Evolutionary conservation across 257 asterid genomes (phyloP).

Genomic region (Handroanthus guayacan): DNA sequence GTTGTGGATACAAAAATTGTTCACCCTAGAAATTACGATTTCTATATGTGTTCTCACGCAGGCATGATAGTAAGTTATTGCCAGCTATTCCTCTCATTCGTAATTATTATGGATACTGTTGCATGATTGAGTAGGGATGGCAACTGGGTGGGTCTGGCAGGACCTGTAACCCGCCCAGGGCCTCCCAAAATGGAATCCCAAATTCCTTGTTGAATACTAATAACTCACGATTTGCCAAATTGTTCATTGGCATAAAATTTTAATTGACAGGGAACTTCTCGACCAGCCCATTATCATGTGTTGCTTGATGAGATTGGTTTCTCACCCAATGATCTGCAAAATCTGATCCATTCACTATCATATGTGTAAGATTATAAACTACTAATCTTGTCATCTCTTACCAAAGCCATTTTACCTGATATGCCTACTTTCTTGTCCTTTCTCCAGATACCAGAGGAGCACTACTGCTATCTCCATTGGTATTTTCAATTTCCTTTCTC

Average conservation of each 20-base stretch:
- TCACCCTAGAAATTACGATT: slow-evolving; percentile 85
- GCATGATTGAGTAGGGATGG: no score
- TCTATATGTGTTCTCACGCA: slow-evolving; percentile 89
- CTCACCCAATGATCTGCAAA: slow-evolving; percentile 86
- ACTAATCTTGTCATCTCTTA: slow-evolving; percentile 12
- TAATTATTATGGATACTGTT: no score
- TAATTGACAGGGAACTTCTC: slow-evolving; percentile 79
- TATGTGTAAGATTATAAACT: slow-evolving; percentile 72
- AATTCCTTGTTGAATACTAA: not conserved
- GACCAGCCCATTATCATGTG: slow-evolving; percentile 92
- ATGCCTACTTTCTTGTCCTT: not conserved
- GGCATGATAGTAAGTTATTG: slow-evolving; percentile 74
- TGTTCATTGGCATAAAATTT: slow-evolving; percentile 1
- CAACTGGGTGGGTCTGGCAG: no score
- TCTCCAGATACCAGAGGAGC: slow-evolving; percentile 84
- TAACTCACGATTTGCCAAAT: not conserved
- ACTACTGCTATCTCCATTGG: slow-evolving; percentile 82
- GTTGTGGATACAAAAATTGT: slow-evolving; percentile 79
- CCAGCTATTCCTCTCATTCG: slow-evolving; percentile 25
- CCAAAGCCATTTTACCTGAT: slow-evolving; percentile 2
- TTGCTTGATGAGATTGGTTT: slow-evolving; percentile 93
- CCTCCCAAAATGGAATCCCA: not conserved
- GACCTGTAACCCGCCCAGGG: no score
- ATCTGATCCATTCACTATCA: slow-evolving; percentile 80
- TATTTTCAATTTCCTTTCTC: slow-evolving; percentile 39